A percentile compares a stretch with the other conserved stretches of the same genome.
phyloP scores from a whole-genome alignment of 2,329 filamentous ascomycete genomes.

The Aspergillus spinulosporus region DNA sequence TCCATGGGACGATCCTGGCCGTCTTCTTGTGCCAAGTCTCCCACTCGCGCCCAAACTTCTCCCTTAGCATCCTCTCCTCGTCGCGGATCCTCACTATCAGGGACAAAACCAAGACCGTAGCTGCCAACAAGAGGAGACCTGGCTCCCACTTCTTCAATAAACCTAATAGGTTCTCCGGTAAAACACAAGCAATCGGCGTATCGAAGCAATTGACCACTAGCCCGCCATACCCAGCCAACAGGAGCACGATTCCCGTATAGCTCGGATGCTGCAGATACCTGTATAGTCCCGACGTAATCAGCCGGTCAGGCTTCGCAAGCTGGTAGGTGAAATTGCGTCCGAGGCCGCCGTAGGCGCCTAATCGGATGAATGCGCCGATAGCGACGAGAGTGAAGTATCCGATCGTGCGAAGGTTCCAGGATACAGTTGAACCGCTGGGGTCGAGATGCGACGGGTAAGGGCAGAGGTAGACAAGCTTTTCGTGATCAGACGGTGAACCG shows the following conservation, averaged over 20 bases:
- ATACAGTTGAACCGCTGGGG: slow-evolving; percentile 20
- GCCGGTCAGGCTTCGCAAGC: slow-evolving; percentile 48
- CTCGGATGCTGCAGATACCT: slow-evolving; percentile 55
- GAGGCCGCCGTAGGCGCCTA: slow-evolving; percentile 47
- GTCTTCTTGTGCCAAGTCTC: slow-evolving; percentile 51
- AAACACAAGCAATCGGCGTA: slow-evolving; percentile 42
- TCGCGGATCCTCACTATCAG: slow-evolving; percentile 44
- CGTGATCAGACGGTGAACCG: background rate
- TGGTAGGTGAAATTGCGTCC: slow-evolving; percentile 57
- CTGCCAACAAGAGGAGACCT: background rate
- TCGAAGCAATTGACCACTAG: slow-evolving; percentile 42
- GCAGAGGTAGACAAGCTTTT: slow-evolving; percentile 20
- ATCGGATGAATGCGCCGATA: slow-evolving; percentile 29
- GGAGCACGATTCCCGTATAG: slow-evolving; percentile 48
- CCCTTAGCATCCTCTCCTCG: slow-evolving; percentile 54
- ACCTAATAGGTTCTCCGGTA: slow-evolving; percentile 14
- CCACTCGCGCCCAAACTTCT: slow-evolving; percentile 52
- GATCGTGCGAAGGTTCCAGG: slow-evolving; percentile 25
- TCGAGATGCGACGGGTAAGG: slow-evolving; percentile 21
- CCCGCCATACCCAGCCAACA: slow-evolving; percentile 24
- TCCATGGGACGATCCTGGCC: slow-evolving; percentile 51
- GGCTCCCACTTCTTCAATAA: slow-evolving; percentile 20
- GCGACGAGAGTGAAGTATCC: slow-evolving; percentile 23
- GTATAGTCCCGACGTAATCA: slow-evolving; percentile 53
- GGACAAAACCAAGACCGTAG: slow-evolving; percentile 18